Base-by-base conservation (phyloP, 2,329 filamentous ascomycete species). In the Microdochium paspali region DNA sequence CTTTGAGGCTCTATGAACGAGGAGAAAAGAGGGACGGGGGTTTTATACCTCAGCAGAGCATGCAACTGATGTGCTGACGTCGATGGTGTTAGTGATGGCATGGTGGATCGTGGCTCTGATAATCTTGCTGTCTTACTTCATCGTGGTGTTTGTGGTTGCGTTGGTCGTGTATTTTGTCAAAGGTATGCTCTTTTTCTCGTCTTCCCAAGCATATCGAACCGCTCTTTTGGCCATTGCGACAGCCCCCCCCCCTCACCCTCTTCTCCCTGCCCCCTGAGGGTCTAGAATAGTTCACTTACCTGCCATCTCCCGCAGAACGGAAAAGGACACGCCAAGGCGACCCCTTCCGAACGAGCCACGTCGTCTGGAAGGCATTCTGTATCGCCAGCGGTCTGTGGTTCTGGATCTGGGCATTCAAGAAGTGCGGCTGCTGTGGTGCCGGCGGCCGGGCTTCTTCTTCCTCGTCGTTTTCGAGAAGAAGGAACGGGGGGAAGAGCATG, bases 341-440 rank as follows among this genome's bases (percentile, higher is more conserved):
- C 21, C 24, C 42, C 6, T 48, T 49, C 25, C 52, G 54, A 24
- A 21, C 20, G 5, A 46, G 46, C 5, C 44, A 51, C 32, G 45
- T 48, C 26, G 15, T 53, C 20, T 56, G 51, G 54, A 53, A 54
- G 43, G 50, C 54, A 20, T 51, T 51, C 21, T 52, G 48, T 42
- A 28, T 46, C 1, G 49, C 51, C 4, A 52, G 49, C 7, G 51
- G 51, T 10, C 25, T 56, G 31, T 50, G 48, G 47, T 40, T 52
- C 21, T 46, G 47, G 47, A 49, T 51, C 44, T 54, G 49, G 52
- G 24, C 53, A 10, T 47, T 50, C 23, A 44, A 51, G 45, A 40
- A 40, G 35, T 20, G 35, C 10, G 35, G 35, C 15, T 20, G 15
- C 35, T 20, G 35, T 6, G 35, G 35, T 20, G 35, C 35, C 15